Evolutionary conservation across 2,329 filamentous ascomycete species (phyloP), one percentile per base, ranked within the genome.

Genomic region (Grosmannia serpens): DNA sequence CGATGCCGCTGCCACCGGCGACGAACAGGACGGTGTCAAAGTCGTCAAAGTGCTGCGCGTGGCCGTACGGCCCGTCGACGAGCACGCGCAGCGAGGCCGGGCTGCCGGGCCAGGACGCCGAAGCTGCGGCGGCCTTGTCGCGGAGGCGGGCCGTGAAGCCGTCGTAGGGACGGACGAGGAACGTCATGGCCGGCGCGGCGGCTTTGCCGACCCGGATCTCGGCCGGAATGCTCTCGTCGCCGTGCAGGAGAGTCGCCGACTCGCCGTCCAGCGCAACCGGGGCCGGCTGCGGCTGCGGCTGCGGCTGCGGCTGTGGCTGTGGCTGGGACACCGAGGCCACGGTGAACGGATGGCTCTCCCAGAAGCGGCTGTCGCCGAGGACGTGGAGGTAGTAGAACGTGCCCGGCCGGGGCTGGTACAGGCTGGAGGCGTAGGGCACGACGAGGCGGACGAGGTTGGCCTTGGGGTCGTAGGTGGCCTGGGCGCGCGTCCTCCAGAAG

Each of bases 291-390:
- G 15, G 29, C 15, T 33, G 20, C 6, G 27, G 29, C 27, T 2
- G 4, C 29, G 8, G 27, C n/a, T 20, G 41, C 52, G 22, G 51
- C 29, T 27, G 5, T 49, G n/a, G 53, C 6, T 20, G 6, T 58
- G 51, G 20, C 31, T 46, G 13, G 54, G 26, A 1, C 13, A 62
- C 59, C 3, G 60, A 58, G 0, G 75, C 75, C 20, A 78, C 72
- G 0, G 77, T 79, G 52, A 79, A 79, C 0, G 77, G 77, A 41
- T 79, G 77, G 59, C 74, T 77, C 58, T 79, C 75, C 77, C 77
- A 79, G 57, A 70, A 71, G 1, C 69, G 67, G 17, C 63, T 55
- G 31, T 70, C 70, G 58, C 72, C 68, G 9, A 78, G 69, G 2
- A 75, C 65, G 47, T 74, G 71, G 1, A 79, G 62, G 59, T 77